These are phyloP conservation scores for Sporothrix brunneoviolacea DNA, from an alignment of 2,329 filamentous ascomycete genomes.

Conservation along the genomic window DNA sequence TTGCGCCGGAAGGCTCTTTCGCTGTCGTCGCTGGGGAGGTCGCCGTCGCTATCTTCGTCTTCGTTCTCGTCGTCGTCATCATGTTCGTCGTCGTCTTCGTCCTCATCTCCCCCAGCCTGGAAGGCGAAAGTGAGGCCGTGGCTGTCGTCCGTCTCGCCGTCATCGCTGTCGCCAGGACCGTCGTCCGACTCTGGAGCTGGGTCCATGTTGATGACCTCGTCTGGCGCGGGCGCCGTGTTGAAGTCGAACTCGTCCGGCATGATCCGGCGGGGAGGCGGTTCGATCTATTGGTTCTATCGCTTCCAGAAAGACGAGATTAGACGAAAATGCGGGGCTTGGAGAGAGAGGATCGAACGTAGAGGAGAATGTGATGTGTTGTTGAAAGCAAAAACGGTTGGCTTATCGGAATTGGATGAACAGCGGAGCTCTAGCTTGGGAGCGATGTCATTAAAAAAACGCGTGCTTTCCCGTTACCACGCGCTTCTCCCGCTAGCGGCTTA, in stretches of 20 bases:
- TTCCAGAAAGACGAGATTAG: too few relatives aligned
- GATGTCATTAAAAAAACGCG: too few relatives aligned
- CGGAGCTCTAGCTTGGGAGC: too few relatives aligned
- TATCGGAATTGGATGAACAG: too few relatives aligned
- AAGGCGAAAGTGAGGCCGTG: not conserved
- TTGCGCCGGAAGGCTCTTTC: not conserved
- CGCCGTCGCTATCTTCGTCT: not conserved
- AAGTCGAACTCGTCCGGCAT: slow-evolving; percentile 4
- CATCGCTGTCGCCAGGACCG: not conserved
- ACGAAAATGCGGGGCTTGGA: too few relatives aligned
- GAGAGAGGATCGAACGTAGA: too few relatives aligned
- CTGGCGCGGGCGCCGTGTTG: not conserved
- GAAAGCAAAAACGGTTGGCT: too few relatives aligned
- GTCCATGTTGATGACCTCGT: not conserved
- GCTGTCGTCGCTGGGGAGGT: not conserved
- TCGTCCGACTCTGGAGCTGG: not conserved
- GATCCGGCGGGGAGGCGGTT: too few relatives aligned
- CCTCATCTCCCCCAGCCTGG: not conserved
- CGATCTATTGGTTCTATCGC: too few relatives aligned
- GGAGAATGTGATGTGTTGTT: too few relatives aligned
- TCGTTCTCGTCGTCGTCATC: not conserved
- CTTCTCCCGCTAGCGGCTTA: too few relatives aligned
- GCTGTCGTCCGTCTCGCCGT: not conserved
- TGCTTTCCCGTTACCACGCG: too few relatives aligned
- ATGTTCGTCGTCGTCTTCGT: not conserved